A percentile compares a stretch with the other conserved stretches of the same genome.
phyloP scores from a whole-genome alignment of 305 asterid genomes.

The Solanum hybrid region DNA sequence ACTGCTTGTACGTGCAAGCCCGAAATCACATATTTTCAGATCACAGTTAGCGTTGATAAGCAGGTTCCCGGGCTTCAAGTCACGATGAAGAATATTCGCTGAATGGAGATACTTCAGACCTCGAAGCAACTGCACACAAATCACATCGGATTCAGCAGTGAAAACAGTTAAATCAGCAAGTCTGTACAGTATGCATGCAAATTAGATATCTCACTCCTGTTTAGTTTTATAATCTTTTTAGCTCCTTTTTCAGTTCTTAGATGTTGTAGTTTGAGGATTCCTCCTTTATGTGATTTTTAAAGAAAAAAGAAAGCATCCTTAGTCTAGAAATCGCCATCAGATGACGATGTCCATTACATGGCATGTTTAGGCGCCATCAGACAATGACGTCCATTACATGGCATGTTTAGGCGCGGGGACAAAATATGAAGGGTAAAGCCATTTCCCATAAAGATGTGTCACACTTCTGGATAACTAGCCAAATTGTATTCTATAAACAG shows the following conservation, averaged over 20 bases:
- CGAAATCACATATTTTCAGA: conserved; percentile 25
- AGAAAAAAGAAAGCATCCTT: neutral
- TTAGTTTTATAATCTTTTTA: neutral
- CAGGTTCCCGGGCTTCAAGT: conserved; percentile 27
- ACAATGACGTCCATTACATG: neutral
- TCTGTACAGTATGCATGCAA: neutral
- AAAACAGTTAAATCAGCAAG: neutral
- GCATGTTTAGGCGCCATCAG: neutral
- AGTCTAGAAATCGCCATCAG: neutral
- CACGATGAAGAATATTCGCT: conserved; percentile 28
- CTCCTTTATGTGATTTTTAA: neutral
- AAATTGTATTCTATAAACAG: neutral
- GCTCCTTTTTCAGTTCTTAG: neutral
- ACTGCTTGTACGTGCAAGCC: conserved; percentile 28
- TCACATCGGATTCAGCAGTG: neutral
- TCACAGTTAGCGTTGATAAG: conserved; percentile 25
- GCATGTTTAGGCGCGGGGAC: neutral
- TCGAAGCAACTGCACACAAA: conserved; percentile 20
- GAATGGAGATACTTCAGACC: conserved; percentile 29
- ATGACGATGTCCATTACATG: neutral
- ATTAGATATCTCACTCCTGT: neutral
- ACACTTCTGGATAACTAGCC: neutral
- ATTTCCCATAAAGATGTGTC: neutral
- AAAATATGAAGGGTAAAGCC: neutral
- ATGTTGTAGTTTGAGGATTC: neutral